Base-by-base conservation (phyloP, 2,329 filamentous ascomycete genomes). In the Ceratocystis eucalypticola region DNA sequence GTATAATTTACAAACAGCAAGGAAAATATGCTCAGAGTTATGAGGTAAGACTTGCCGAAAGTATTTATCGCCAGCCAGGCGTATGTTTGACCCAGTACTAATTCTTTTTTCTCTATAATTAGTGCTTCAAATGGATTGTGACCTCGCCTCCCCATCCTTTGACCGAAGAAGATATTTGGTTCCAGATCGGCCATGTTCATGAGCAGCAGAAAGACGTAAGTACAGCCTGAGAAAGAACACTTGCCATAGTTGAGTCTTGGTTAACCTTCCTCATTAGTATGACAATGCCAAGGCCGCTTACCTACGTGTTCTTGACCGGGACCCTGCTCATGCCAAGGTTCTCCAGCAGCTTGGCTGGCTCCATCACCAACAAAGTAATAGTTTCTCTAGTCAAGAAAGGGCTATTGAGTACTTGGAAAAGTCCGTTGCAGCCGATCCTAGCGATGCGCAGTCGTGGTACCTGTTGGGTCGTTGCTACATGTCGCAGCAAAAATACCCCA, bases 1-100 rank as follows among this genome's bases (percentile, higher is more conserved):
- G 94, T n/a, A 99, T 99, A 78, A 97, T 99, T 70, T 97, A 97
- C 80, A 99, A 99, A 76, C 93, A 97, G 73, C 94, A 97, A 74
- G 88, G 92, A 69, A 97, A 97, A 75, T 99, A 92, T 74, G 81
- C 81, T 64, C 88, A 95, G 74, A 96, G 92, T 80, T 80, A 97
- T 59, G 94, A 97, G 77, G 92, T 96, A 80, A 72, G 37, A 41
- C 37, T 15, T 41, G 4, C 12, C 10, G 12, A 4, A 41, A 41
- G 10, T 41, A 4, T 41, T 15, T 5, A 12, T 41, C 37, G 12
- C 1, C 1, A 12, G 3, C 3, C 37, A 41, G 37, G 37, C 10
- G 12, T 41, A 15, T 41, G 12, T 15, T 41, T 41, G 10, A 12
- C 37, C 10, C 10, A 41, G 37, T 41, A 41, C 37, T 41, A 80